Evolutionary conservation across 371 early-diverging fungal species (phyloP), one percentile per base, ranked within the genome.

Genomic region (Sporodiniella umbellata): DNA sequence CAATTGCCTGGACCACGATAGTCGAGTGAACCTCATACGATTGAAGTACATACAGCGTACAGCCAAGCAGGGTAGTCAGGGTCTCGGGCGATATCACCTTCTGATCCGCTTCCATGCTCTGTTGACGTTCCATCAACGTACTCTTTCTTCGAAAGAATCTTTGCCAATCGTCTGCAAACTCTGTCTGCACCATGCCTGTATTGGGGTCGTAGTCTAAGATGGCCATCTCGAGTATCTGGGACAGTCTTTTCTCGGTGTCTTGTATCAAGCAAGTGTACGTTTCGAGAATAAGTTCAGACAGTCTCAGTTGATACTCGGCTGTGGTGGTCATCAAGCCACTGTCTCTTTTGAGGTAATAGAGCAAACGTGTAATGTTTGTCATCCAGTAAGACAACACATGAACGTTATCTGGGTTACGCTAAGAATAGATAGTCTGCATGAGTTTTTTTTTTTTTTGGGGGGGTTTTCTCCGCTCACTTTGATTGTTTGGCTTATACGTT

Each of bases 261-360:
- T 64, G 54, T 8, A 88, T 64, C 18, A 93, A 66, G 21, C 80
- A 48, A 30, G 67, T 70, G 50, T 81, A 88, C 22, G 83, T 75
- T 42, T 90, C 90, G 31, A 84, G 81, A 22, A 89, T 74, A 15
- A 89, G 66, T 52, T 89, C 88, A 2, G 84, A 75, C 42, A 95
- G 58, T 11, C 66, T 56, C 1, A 83, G 66, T 52, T 91, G 91
- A 24, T 81, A 64, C 19, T 69, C 60, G 28, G 72, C 79, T 12
- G 90, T 88, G 11, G 74, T 63, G 8, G 68, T 58, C 10, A 84
- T 78, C 2, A 94, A 73, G 4, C 80, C 79, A 12, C 78, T 31
- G 59, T 95, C 95, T 47, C 87, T 86, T 62, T 90, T 88, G 39
- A 95, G 68, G 58, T 86, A 93, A 54, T 88, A 85, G 8, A 92